phyloP scores from a whole-genome alignment of 129 eudicot genomes.

The Smallanthus sonchifolius region DNA sequence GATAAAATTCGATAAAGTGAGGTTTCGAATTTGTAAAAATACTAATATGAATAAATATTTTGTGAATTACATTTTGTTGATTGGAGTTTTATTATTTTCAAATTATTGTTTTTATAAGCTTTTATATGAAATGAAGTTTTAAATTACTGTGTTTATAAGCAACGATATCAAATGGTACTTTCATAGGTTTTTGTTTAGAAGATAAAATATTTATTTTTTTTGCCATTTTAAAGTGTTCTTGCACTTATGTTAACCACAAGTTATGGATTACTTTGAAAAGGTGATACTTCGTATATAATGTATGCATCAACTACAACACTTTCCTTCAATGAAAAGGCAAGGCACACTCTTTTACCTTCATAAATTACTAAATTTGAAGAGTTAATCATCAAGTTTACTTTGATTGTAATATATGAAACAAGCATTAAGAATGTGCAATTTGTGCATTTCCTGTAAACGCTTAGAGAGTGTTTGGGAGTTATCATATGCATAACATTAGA shows the following conservation, averaged over 20 bases:
- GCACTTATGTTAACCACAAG: conserved; percentile 17
- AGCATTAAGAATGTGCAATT: too few relatives aligned
- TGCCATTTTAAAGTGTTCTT: background rate
- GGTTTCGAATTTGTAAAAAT: background rate
- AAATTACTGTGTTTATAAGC: background rate
- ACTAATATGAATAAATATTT: too few relatives aligned
- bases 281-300: background rate
- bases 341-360: conserved; percentile 10
- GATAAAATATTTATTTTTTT: background rate
- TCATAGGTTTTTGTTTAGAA: background rate
- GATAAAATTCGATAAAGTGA: background rate
- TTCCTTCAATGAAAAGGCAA: conserved; percentile 14
- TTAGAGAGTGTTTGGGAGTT: too few relatives aligned
- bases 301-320: conserved; percentile 9
- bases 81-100: too few relatives aligned
- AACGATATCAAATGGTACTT: background rate
- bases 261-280: conserved; percentile 15
- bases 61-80: too few relatives aligned
- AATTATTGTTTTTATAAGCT: too few relatives aligned
- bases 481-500: too few relatives aligned
- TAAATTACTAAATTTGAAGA: background rate
- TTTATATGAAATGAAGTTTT: too few relatives aligned
- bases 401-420: background rate
- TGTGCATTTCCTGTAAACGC: too few relatives aligned
- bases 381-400: background rate